Evolutionary conservation across 1,284 basidiomycete genomes (phyloP).

Genomic region (Pseudozyma hubeiensis): DNA sequence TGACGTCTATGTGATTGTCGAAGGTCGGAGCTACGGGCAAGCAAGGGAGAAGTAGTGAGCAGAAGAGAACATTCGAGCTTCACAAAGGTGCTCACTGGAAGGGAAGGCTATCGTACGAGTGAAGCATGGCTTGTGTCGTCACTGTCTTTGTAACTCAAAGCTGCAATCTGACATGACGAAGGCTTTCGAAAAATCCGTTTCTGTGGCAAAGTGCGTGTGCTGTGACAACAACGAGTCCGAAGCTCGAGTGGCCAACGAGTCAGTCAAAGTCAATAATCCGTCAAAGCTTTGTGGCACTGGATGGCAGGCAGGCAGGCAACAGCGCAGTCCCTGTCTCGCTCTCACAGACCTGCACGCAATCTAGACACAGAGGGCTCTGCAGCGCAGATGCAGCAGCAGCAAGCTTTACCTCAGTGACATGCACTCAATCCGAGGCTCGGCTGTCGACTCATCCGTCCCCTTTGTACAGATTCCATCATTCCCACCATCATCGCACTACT

Average conservation of each 20-base stretch:
- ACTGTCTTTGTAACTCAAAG: neutral
- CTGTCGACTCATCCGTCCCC: neutral
- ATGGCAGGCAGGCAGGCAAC: no score
- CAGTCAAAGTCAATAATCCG: no score
- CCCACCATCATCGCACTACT: neutral
- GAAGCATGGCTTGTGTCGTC: neutral
- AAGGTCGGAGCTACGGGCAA: no score
- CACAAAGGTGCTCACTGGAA: no score
- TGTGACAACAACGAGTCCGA: slow-evolving; percentile 6
- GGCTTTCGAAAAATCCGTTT: slow-evolving; percentile 9
- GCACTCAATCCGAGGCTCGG: slow-evolving; percentile 2
- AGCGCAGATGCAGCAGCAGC: no score
- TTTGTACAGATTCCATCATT: neutral
- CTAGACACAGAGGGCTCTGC: no score
- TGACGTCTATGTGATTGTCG: no score
- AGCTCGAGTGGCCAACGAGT: slow-evolving; percentile 1
- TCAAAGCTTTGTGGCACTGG: slow-evolving; percentile 16
- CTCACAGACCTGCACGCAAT: no score
- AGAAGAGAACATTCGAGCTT: no score
- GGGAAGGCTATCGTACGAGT: slow-evolving; percentile 9
- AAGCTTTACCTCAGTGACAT: slow-evolving; percentile 1
- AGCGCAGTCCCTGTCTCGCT: no score
- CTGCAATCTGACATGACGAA: slow-evolving; percentile 27
- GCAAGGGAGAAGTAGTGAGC: no score
- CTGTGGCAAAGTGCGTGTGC: slow-evolving; percentile 19